These are phyloP conservation scores for Simmondsia chinensis DNA, from an alignment of 148 eudicot species.

Conservation along the genomic window DNA sequence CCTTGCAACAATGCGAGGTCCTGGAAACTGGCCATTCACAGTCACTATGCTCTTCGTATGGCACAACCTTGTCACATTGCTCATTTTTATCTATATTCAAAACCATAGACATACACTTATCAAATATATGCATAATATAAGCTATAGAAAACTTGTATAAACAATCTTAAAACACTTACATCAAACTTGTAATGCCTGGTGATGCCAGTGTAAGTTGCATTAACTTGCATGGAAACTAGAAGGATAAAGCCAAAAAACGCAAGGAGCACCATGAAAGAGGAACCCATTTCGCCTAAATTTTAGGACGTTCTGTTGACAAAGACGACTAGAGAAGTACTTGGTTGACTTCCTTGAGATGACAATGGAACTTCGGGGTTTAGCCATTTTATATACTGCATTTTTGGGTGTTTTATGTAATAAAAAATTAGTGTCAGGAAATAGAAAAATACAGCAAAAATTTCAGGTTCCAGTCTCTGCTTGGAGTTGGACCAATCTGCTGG, in stretches of 20 bases:
- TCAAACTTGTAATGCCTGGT: conserved; percentile 30
- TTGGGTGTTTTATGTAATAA: too few species aligned
- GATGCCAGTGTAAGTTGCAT: conserved; percentile 1
- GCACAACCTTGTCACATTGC: conserved; percentile 44
- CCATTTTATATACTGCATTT: conserved; percentile 6
- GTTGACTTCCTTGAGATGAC: too few species aligned
- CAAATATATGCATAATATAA: not conserved
- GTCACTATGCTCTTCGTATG: conserved; percentile 45
- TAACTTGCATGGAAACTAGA: not conserved
- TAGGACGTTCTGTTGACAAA: not conserved
- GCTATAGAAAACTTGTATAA: not conserved
- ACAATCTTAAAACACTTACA: not conserved
- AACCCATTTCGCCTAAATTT: too few species aligned
- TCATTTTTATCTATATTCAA: conserved; percentile 22
- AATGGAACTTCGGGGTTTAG: not conserved
- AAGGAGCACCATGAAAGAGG: not conserved
- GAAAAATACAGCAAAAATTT: not conserved
- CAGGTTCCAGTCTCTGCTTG: not conserved
- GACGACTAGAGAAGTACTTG: not conserved
- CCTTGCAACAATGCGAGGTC: conserved; percentile 36
- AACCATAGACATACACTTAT: not conserved
- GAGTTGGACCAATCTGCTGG: not conserved
- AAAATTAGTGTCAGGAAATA: too few species aligned
- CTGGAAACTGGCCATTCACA: conserved; percentile 43
- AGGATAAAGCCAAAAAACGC: not conserved